Base-by-base conservation (phyloP, 2,329 filamentous ascomycete species). In the Aschersonia sp. region DNA sequence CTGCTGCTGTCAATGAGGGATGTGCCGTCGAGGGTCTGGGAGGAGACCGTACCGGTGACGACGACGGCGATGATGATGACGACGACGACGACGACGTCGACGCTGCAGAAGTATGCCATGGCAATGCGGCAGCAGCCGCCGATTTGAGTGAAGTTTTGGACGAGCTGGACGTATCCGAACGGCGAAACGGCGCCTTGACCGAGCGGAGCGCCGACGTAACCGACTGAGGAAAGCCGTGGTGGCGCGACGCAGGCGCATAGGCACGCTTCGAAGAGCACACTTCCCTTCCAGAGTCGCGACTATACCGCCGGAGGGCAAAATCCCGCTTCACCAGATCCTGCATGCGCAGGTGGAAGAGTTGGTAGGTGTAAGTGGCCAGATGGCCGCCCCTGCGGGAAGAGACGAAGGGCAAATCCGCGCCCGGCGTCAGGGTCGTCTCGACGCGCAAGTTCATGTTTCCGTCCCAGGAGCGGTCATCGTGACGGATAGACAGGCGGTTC, bases 401-500 rank as follows among this genome's bases (percentile, higher is more conserved):
- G 22, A 22, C 22, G 22, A 22, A 22, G 22, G 2, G 22, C 22
- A 22, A 5, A 22, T 7, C 9, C 10, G 40, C 14, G 14, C 7
- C n/a, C 10, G 40, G 7, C 40, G 40, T 12, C 40, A 22, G 40
- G 40, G 11, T 42, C 10, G 87, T 90, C 61, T 95, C 89, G 50
- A 97, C 75, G 33, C 89, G 82, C 49, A 98, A 73, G 61, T 97
- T 97, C 87, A 96, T 94, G 70, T 96, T 95, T 37, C 90, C 90
- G 61, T 98, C 90, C 4, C 82, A 67, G 0, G 88, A 92, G 45
- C 86, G 79, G 64, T 96, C 87, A 61, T 97, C 92, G 61, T 97
- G 90, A 31, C 85, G 80, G 58, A 98, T 87, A 37, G 79, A 78
- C 46, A 97, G 69, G 48, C 85, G 78, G 61, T 87, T 80, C 55